These are phyloP conservation scores for Xylariales sp. DNA, from an alignment of 2,329 filamentous ascomycete species.

Conservation along the genomic window DNA sequence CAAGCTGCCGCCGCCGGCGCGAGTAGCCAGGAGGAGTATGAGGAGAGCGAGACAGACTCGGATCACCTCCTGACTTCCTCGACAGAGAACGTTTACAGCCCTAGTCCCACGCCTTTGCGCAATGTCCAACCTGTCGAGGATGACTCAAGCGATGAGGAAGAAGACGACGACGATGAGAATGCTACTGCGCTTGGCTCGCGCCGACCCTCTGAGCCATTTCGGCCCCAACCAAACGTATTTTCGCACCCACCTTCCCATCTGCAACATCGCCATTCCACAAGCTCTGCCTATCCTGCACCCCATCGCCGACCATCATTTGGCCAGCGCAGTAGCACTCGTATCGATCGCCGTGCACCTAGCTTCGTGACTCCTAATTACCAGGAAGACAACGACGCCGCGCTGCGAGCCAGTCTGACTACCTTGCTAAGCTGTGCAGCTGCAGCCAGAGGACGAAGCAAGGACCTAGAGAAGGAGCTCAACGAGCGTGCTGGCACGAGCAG, in stretches of 20 bases:
- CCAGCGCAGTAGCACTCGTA: constrained; percentile 42
- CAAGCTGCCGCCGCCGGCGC: constrained; percentile 39
- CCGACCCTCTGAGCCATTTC: constrained; percentile 58
- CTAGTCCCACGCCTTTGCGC: constrained; percentile 27
- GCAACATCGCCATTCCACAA: constrained; percentile 45
- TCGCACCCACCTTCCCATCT: constrained; percentile 67
- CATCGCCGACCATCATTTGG: constrained; percentile 44
- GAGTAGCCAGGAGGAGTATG: constrained; percentile 91
- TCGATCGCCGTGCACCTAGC: constrained; percentile 46
- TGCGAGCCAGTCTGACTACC: constrained; percentile 90
- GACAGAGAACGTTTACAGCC: constrained; percentile 42
- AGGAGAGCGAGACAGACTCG: constrained; percentile 88
- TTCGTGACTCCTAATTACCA: constrained; percentile 72
- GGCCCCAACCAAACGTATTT: constrained; percentile 88
- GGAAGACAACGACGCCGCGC: constrained; percentile 86
- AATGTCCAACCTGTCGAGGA: constrained; percentile 30
- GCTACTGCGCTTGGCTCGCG: constrained; percentile 69
- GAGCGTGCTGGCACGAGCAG: constrained; percentile 39
- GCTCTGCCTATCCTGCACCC: constrained; percentile 43
- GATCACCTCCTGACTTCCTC: constrained; percentile 63
- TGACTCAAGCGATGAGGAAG: constrained; percentile 44
- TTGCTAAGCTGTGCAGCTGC: constrained; percentile 92
- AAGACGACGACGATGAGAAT: constrained; percentile 69
- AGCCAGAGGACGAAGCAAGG: constrained; percentile 74
- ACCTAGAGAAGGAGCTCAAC: constrained; percentile 33